Conservation (phyloP, 1,139 yeast species). For the Wickerhamiella pararugosa region DNA sequence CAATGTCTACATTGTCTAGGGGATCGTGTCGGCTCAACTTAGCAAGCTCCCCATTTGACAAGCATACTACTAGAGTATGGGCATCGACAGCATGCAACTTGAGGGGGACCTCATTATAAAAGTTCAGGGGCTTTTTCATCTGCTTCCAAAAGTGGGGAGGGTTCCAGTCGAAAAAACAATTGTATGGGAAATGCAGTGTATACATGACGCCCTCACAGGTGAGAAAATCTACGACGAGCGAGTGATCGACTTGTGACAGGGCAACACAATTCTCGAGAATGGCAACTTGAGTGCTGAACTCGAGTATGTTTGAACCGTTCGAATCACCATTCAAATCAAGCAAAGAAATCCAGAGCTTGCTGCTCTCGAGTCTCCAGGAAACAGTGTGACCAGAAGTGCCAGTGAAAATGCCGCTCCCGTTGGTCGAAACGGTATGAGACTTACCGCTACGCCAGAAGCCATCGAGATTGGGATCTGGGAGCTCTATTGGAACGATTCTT, state of each 20-base stretch:
- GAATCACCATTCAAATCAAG: conserved; percentile 1
- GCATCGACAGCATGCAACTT: too few relatives aligned
- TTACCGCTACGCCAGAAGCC: conserved; percentile 3
- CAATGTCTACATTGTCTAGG: too few relatives aligned
- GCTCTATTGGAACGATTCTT: background rate
- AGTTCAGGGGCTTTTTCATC: background rate
- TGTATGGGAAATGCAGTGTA: conserved; percentile 9
- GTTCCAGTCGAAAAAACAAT: conserved; percentile 1
- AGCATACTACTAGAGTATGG: too few relatives aligned
- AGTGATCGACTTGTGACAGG: conserved; percentile 3
- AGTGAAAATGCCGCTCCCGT: conserved; percentile 3
- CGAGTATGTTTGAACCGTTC: conserved; percentile 1
- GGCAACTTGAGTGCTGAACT: conserved; percentile 2
- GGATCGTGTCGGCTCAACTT: too few relatives aligned
- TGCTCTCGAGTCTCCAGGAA: conserved; percentile 3
- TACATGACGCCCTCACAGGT: conserved; percentile 10
- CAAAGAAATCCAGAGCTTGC: conserved; percentile 2
- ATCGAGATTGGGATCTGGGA: conserved; percentile 3
- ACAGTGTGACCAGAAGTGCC: conserved; percentile 1
- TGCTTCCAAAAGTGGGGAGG: conserved; percentile 11
- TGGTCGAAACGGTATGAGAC: background rate
- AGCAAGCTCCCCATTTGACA: too few relatives aligned
- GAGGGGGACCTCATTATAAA: background rate
- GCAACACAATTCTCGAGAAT: conserved; percentile 10
- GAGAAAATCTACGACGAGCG: conserved; percentile 11